Percentiles rank a stretch among this genome's conserved stretches.
Evolutionary conservation across 768 basidiomycete genomes (phyloP).

Genomic region (Terana coerulea): DNA sequence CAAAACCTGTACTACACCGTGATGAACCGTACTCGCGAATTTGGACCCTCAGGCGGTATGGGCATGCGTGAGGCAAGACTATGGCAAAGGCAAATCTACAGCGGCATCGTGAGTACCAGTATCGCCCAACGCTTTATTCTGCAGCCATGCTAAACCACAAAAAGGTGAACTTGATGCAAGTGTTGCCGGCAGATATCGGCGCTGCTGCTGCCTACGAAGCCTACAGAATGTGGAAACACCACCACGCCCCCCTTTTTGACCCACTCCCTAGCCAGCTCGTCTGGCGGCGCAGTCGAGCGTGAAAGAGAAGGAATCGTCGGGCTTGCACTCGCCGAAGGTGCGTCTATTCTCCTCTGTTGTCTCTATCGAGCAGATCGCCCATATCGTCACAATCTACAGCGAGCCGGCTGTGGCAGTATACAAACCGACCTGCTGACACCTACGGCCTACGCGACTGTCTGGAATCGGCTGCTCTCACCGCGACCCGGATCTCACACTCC

Average conservation of each 20-base stretch:
- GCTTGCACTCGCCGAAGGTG: slow-evolving; percentile 71
- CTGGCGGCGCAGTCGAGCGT: slow-evolving; percentile 41
- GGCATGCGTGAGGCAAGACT: slow-evolving; percentile 57
- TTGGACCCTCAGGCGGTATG: slow-evolving; percentile 33
- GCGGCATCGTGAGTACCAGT: slow-evolving; percentile 48
- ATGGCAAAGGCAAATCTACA: slow-evolving; percentile 67
- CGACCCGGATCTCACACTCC: slow-evolving; percentile 54
- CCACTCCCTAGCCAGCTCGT: slow-evolving; percentile 36
- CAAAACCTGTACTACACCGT: slow-evolving; percentile 37
- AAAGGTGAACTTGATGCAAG: slow-evolving; percentile 47
- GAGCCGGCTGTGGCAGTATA: slow-evolving; percentile 50
- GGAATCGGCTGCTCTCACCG: slow-evolving; percentile 68
- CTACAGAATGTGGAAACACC: slow-evolving; percentile 62
- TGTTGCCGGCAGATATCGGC: slow-evolving; percentile 62
- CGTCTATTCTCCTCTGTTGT: background rate
- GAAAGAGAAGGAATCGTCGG: slow-evolving; percentile 66
- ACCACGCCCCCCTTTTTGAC: slow-evolving; percentile 46
- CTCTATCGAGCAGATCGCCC: background rate
- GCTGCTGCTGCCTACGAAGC: slow-evolving; percentile 79
- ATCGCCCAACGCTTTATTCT: background rate
- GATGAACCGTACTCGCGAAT: slow-evolving; percentile 27
- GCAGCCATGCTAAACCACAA: background rate
- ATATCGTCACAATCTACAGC: slow-evolving; percentile 40
- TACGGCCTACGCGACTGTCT: slow-evolving; percentile 48
- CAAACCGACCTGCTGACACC: slow-evolving; percentile 38